Base-by-base conservation (phyloP, 2,329 filamentous ascomycete species). In the Aspergillus aculeatus region DNA sequence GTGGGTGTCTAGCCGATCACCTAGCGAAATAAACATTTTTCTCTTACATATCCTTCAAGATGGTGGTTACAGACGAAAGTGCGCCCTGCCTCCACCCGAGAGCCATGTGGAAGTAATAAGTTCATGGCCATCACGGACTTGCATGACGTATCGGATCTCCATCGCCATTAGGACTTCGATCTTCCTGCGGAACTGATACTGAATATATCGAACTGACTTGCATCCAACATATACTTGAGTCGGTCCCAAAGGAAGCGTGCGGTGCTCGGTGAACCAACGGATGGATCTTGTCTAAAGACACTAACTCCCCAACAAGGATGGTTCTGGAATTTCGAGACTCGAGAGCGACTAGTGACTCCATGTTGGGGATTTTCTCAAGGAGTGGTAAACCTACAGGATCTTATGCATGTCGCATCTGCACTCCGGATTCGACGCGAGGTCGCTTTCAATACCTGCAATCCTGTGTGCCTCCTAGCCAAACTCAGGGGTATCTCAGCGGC, bases 371-470 rank as follows among this genome's bases (percentile, higher is more conserved):
- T 44, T 29, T n/a, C 14, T 29, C 10, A 35, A 24, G 19, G 53
- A 55, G 53, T 26, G 53, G 53, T 55, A 55, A 29, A 44, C 14
- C 12, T 47, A 47, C 38, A n/a, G 26, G 38, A 55, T 23, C 19
- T 48, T 9, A 55, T 55, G 53, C 53, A 55, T 35, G 53, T 47
- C 47, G 26, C 14, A 55, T 55, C 44, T 32, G 24, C 47, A 21
- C 53, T 55, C 41, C 41, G 41, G 53, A 55, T 47, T 55, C 50
- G 31, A 55, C 32, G 26, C 44, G 38, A 41, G 31, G 38, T 44
- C 29, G 21, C 29, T 21, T 19, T 29, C 29, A 29, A 53, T 53
- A 32, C 35, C 31, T 38, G 51, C 26, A 53, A 41, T 16, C 12
- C 26, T 16, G 21, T 38, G 21, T 24, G 16, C 16, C 38, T 19